Conservation (phyloP, 345 rosid species). For the Rhizophora mangle region DNA sequence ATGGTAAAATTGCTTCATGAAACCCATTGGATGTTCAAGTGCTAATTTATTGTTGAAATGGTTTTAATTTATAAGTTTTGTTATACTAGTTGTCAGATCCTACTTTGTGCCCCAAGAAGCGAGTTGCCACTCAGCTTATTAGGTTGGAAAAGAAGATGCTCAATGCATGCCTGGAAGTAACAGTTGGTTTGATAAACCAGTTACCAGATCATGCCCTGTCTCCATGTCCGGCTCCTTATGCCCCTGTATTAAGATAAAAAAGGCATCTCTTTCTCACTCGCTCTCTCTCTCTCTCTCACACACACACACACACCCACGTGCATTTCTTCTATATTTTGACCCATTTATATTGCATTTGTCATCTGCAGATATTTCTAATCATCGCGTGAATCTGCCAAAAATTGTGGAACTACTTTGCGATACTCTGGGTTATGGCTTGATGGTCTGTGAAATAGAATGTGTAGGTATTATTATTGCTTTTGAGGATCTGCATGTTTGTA, state of each 20-base stretch:
- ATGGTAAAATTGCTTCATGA: slow-evolving; percentile 40
- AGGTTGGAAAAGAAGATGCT: slow-evolving; percentile 87
- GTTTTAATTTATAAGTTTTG: slow-evolving; percentile 11
- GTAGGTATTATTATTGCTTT: neutral
- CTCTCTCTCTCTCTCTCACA: slow-evolving; percentile 12
- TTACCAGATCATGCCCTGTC: slow-evolving; percentile 73
- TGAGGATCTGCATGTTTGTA: neutral
- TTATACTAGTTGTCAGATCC: slow-evolving; percentile 64
- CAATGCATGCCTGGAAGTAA: slow-evolving; percentile 63
- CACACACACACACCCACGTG: neutral
- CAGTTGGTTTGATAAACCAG: slow-evolving; percentile 54
- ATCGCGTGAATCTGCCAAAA: slow-evolving; percentile 13
- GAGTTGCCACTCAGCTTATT: slow-evolving; percentile 90
- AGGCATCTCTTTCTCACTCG: slow-evolving; percentile 30
- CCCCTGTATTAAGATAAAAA: slow-evolving; percentile 61
- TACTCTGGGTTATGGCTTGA: slow-evolving; percentile 6
- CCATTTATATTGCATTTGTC: slow-evolving; percentile 4
- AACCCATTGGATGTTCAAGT: slow-evolving; percentile 1
- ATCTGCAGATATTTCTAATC: slow-evolving; percentile 15
- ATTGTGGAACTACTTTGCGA: slow-evolving; percentile 20
- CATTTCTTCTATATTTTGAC: neutral
- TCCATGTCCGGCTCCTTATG: slow-evolving; percentile 91
- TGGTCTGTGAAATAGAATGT: slow-evolving; percentile 29
- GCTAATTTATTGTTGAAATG: neutral
- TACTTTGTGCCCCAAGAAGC: slow-evolving; percentile 66